A percentile compares a stretch with the other conserved stretches of the same genome.
phyloP scores from a whole-genome alignment of 495 filamentous ascomycete genomes.

The Penicillium alfredii region DNA sequence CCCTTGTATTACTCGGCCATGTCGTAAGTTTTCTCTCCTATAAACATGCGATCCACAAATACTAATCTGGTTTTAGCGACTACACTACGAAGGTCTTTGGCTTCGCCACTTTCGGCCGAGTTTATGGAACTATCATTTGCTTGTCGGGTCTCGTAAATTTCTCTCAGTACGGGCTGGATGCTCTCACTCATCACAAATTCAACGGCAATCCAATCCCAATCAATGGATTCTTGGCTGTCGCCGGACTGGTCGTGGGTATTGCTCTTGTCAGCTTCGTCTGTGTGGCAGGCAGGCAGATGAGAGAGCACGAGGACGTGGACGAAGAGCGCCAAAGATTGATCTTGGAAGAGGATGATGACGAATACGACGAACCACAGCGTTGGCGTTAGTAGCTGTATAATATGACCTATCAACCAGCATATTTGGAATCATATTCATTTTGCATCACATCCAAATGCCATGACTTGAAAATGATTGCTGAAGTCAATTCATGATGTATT shows the following conservation, averaged over 20 bases:
- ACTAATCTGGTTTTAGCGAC: constrained; percentile 48
- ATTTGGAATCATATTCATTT: no score
- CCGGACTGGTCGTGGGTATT: constrained; percentile 57
- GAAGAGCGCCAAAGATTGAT: constrained; percentile 31
- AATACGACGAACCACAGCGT: constrained; percentile 5
- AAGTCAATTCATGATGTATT: no score
- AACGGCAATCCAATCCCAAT: constrained; percentile 69
- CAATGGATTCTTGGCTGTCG: constrained; percentile 58
- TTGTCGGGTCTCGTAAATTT: constrained; percentile 82
- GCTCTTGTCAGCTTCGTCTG: constrained; percentile 55
- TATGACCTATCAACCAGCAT: no score
- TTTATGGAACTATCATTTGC: constrained; percentile 90
- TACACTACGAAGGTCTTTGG: constrained; percentile 94
- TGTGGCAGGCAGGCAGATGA: constrained; percentile 22
- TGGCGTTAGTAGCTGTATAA: background rate
- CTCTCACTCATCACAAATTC: constrained; percentile 69
- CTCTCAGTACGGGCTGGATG: constrained; percentile 73
- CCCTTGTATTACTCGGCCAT: constrained; percentile 49
- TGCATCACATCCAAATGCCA: no score
- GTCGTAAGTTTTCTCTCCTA: constrained; percentile 35
- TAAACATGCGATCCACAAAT: no score
- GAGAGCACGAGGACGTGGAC: constrained; percentile 12
- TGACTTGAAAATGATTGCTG: no score
- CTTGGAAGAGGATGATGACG: constrained; percentile 27
- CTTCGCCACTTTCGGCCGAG: constrained; percentile 85